Evolutionary conservation across 148 eudicot genomes (phyloP), one percentile per base, ranked within the genome.

Genomic region (Diospyros kaki): DNA sequence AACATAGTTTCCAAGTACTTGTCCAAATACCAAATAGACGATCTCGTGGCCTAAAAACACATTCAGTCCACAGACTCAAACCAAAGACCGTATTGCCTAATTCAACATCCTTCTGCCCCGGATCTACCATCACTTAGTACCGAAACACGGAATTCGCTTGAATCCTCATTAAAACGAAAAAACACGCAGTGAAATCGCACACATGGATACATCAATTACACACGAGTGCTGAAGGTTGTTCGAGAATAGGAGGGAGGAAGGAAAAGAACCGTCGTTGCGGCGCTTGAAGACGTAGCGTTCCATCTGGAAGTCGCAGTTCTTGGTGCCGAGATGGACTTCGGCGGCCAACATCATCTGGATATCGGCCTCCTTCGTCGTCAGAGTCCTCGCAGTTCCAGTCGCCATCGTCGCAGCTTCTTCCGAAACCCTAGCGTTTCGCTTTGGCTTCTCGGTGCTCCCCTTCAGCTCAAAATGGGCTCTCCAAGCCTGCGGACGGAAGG

Each of bases 301-400:
- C 72, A 68, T 68, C n/a, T 68, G 72, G 14, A 68, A 68, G 40
- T 68, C 72, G 43, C 54, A 54, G 3, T 54, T 68, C 43, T 68
- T 68, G 15, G 72, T 68, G 7, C 72, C 72, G 9, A 68, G 72
- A 6, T 68, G 72, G 17, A 68, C 72, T 52, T 68, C 58, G 9
- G 72, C 58, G 14, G 72, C 72, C 72, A 68, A 68, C 72, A 68
- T 68, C 72, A 68, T 68, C 41, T 52, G 72, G 17, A 68, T 68
- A 17, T 51, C 72, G 1, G 72, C 58, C 54, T 68, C 72, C 72
- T 68, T 51, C 8, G 72, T 68, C n/a, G 72, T 18, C 44, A 68
- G 17, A 68, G 41, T 0, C 72, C 72, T 38, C 17, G 72, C 58
- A 6, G 72, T 58, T 5, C 44, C 12, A 13, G 54, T 58, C 43